Evolutionary conservation across 495 filamentous ascomycete genomes (phyloP).

Genomic region (Aspergillus bridgeri): DNA sequence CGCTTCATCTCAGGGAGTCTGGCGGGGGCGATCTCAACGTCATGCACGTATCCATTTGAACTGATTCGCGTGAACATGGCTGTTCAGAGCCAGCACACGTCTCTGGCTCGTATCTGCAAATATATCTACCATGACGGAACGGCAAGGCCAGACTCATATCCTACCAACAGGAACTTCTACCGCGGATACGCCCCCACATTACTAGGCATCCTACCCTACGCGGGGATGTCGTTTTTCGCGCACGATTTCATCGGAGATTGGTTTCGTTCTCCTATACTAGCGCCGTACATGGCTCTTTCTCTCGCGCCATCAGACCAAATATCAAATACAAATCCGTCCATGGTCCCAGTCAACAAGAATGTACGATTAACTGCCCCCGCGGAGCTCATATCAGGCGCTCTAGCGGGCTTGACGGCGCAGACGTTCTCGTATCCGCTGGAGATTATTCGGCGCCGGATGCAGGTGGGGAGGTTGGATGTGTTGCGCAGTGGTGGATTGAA

Average conservation of each 20-base stretch:
- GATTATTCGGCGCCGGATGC: conserved; percentile 88
- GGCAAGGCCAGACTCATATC: conserved; percentile 21
- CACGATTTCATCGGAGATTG: conserved; percentile 85
- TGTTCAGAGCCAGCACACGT: conserved; percentile 75
- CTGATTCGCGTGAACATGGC: conserved; percentile 88
- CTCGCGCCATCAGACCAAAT: conserved; percentile 38
- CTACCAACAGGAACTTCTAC: conserved; percentile 77
- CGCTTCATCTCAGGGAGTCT: conserved; percentile 74
- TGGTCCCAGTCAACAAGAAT: conserved; percentile 29
- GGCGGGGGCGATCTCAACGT: conserved; percentile 85
- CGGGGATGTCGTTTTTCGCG: conserved; percentile 91
- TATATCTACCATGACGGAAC: conserved; percentile 78
- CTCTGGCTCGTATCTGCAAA: conserved; percentile 66
- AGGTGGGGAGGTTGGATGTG: no score
- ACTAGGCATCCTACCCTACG: conserved; percentile 92
- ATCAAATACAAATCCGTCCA: conserved; percentile 22
- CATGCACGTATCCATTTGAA: conserved; percentile 95
- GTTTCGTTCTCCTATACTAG: conserved; percentile 62
- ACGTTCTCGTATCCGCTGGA: conserved; percentile 91
- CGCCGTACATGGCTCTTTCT: conserved; percentile 65
- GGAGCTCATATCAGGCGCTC: conserved; percentile 76
- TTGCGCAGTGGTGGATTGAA: no score
- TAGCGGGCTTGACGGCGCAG: conserved; percentile 84
- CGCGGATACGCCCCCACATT: conserved; percentile 88
- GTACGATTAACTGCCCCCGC: conserved; percentile 64